Conservation (phyloP, 2,329 filamentous ascomycete genomes). For the Cucurbitaria berberidis region DNA sequence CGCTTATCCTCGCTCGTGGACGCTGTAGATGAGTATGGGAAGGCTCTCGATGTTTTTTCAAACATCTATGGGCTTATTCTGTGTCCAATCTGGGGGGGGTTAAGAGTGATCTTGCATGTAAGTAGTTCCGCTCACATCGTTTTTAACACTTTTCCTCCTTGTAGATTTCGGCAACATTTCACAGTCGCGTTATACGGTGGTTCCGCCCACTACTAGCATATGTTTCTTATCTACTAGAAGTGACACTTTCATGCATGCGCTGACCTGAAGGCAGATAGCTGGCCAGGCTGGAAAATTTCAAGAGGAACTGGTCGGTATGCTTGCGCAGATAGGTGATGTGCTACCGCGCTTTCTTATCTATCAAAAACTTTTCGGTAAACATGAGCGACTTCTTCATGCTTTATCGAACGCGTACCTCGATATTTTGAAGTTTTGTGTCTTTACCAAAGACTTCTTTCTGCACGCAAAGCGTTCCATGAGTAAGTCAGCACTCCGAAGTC, state of each 20-base stretch:
- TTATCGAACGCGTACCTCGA: slow-evolving; percentile 24
- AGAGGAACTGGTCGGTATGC: slow-evolving; percentile 28
- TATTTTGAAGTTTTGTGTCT: slow-evolving; percentile 21
- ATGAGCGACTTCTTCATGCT: slow-evolving; percentile 21
- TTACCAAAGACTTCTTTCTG: slow-evolving; percentile 21
- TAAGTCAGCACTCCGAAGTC: neutral
- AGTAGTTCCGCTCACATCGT: neutral
- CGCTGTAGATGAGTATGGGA: slow-evolving; percentile 24
- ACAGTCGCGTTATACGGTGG: too few species aligned
- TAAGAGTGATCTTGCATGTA: slow-evolving; percentile 26
- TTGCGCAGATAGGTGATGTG: slow-evolving; percentile 26
- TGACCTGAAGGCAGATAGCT: slow-evolving; percentile 16
- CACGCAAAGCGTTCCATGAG: slow-evolving; percentile 11
- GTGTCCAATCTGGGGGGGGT: slow-evolving; percentile 28
- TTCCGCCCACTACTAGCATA: too few species aligned
- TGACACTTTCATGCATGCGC: too few species aligned
- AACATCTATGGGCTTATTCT: slow-evolving; percentile 23
- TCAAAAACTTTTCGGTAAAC: slow-evolving; percentile 20
- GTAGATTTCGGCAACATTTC: neutral
- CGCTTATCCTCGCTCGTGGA: slow-evolving; percentile 20
- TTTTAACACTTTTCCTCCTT: neutral
- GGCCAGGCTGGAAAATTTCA: slow-evolving; percentile 22
- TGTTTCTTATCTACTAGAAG: too few species aligned
- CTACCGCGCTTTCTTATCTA: slow-evolving; percentile 29
- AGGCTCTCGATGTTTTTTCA: slow-evolving; percentile 27